Base-by-base conservation (phyloP, 768 basidiomycete genomes). In the Guyanaporus albipodus region DNA sequence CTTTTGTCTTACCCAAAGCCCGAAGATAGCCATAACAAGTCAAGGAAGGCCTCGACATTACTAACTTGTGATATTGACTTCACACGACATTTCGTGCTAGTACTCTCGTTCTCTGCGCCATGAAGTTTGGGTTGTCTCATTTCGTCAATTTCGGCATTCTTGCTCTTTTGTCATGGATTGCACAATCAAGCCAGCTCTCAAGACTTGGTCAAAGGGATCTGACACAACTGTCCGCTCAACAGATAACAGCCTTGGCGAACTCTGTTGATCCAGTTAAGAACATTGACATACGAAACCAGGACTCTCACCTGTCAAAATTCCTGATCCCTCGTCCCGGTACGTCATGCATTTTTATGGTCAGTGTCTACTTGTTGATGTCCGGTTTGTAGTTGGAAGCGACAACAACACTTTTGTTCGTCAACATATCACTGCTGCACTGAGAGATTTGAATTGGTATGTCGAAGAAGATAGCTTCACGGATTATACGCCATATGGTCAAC, bases 401-500 rank as follows among this genome's bases (percentile, higher is more conserved):
- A 91, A 85, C 56, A 93, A 79, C 60, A 92, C 91, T 6, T 60
- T 83, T 21, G 93, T 94, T 53, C 79, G 87, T 42, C 75, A 87
- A 44, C 86, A 96, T 57, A 86, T 97, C 55, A 73, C 79, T n/a
- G 73, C 79, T 12, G 80, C 80, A 0, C 70, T 97, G 54, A 76
- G 76, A 58, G 71, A 73, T 15, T 70, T 95, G 39, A 76, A 87
- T 15, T 98, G 95, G 95, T 80, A 93, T 49, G 68, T 93, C 40
- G 91, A 96, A 60, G 78, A 84, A 59, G 93, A 96, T 58, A 70
- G 74, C 19, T 98, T 98, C 70, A 78, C 71, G 6, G 85, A 74
- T 40, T 60, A 69, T 15, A 98, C 96, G 2, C 96, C 96, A 1
- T 78, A 87, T 52, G 96, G 95, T 4, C 58, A 62, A 26, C 89